Evolutionary conservation across 148 eudicot genomes (phyloP).

Genomic region (Dianthus caryophyllus): DNA sequence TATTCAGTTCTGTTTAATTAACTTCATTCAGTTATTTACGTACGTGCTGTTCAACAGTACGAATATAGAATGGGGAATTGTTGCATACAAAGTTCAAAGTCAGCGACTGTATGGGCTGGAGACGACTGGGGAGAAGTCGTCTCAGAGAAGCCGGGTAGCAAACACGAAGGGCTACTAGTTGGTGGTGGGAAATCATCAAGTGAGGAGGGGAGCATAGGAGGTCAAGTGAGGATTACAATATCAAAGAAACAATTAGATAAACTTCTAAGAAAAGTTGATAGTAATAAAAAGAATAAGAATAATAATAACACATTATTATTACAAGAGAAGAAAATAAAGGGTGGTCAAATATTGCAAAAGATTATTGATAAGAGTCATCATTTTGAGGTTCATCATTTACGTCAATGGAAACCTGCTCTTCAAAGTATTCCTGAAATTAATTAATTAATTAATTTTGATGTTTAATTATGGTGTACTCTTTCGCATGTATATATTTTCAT

Average conservation of each 20-base stretch:
- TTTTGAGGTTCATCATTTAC: conserved; percentile 29
- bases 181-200: conserved; percentile 11
- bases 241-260: conserved; percentile 35
- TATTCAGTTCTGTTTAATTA: too few species aligned
- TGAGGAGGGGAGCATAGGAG: background rate
- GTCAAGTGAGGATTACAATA: conserved; percentile 31
- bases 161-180: conserved; percentile 20
- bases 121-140: conserved; percentile 22
- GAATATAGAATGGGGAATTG: conserved; percentile 25
- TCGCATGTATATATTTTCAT: background rate
- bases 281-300: too few species aligned
- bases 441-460: background rate
- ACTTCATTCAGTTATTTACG: too few species aligned
- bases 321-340: conserved; percentile 2
- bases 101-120: conserved; percentile 18
- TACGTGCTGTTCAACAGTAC: background rate
- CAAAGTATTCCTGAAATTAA: conserved; percentile 35
- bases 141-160: conserved; percentile 1
- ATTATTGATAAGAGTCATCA: conserved; percentile 32
- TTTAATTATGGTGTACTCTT: background rate
- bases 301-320: background rate
- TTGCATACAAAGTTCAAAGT: conserved; percentile 15
- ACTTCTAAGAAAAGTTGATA: conserved; percentile 18
- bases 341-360: conserved; percentile 21
- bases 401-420: conserved; percentile 37